phyloP scores from a whole-genome alignment of 139 green algal species.

The Gonium pectorale region DNA sequence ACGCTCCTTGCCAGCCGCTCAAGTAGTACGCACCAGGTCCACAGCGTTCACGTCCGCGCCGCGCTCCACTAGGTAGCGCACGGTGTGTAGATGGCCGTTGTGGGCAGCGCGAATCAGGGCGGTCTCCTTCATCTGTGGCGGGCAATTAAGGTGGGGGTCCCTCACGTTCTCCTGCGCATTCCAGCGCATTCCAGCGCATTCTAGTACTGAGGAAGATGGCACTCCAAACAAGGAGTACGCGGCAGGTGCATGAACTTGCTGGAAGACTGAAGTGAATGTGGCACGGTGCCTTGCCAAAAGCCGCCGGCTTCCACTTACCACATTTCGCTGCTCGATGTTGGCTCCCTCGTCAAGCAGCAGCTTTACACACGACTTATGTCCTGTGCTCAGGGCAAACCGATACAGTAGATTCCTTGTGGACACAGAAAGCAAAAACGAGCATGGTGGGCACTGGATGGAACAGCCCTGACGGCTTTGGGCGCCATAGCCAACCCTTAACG shows the following conservation, averaged over 20 bases:
- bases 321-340: slow-evolving; percentile 92
- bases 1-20: no score
- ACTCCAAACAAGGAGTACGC: no score
- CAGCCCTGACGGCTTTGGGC: no score
- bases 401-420: no score
- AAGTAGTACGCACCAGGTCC: slow-evolving; percentile 85
- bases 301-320: slow-evolving; percentile 61
- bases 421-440: no score
- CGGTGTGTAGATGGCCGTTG: slow-evolving; percentile 89
- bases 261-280: no score
- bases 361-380: slow-evolving; percentile 77
- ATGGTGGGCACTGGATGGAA: no score
- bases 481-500: no score
- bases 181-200: no score
- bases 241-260: not conserved
- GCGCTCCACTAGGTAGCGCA: slow-evolving; percentile 82
- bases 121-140: slow-evolving; percentile 89
- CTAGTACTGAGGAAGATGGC: no score
- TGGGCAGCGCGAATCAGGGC: slow-evolving; percentile 88
- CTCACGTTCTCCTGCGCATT: no score
- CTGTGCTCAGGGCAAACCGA: no score
- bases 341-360: slow-evolving; percentile 89
- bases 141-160: not conserved
- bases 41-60: slow-evolving; percentile 80
- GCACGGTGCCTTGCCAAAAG: not conserved